Percentiles rank a stretch among this genome's conserved stretches.
Evolutionary conservation across 163 green algal genomes (phyloP).

Genomic region (Chlorella variabilis): DNA sequence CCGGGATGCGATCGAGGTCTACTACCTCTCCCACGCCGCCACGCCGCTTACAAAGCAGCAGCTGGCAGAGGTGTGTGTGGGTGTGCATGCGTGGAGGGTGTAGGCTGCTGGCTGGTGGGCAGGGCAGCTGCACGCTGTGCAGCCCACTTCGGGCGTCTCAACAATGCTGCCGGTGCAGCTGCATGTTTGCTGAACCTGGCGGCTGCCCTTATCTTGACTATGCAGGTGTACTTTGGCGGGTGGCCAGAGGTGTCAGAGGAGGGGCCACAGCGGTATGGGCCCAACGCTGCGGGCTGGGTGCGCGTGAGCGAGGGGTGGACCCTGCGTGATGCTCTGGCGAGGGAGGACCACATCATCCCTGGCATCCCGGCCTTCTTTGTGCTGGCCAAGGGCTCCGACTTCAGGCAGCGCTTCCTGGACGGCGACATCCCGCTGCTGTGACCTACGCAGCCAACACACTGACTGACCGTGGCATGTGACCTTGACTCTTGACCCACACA

Average conservation of each 20-base stretch:
- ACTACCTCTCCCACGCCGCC: slow-evolving; percentile 82
- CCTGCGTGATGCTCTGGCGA: slow-evolving; percentile 62
- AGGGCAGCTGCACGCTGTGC: too few relatives aligned
- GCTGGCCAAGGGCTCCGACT: slow-evolving; percentile 70
- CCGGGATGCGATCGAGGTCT: slow-evolving; percentile 75
- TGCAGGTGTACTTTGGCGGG: slow-evolving; percentile 55
- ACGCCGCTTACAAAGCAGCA: slow-evolving; percentile 53
- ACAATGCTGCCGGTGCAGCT: too few relatives aligned
- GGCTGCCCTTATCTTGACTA: neutral
- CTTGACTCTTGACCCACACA: too few relatives aligned
- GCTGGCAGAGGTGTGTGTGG: slow-evolving; percentile 51
- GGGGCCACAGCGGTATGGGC: slow-evolving; percentile 62
- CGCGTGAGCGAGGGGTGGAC: slow-evolving; percentile 47
- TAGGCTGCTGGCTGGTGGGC: too few relatives aligned
- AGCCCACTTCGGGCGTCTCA: too few relatives aligned
- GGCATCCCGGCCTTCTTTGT: slow-evolving; percentile 86
- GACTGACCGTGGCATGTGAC: too few relatives aligned
- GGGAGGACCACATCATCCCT: slow-evolving; percentile 72
- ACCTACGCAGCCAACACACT: neutral
- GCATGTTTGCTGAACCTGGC: neutral
- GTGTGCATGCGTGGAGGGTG: neutral
- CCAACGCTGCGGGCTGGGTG: slow-evolving; percentile 58
- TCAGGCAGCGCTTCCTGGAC: slow-evolving; percentile 67
- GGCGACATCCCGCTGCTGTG: slow-evolving; percentile 51
- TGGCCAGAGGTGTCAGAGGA: slow-evolving; percentile 56